A percentile compares a stretch with the other conserved stretches of the same genome.
These are phyloP conservation scores for Solanum ossicruentum DNA, from an alignment of 257 asterid genomes.

Conservation along the genomic window DNA sequence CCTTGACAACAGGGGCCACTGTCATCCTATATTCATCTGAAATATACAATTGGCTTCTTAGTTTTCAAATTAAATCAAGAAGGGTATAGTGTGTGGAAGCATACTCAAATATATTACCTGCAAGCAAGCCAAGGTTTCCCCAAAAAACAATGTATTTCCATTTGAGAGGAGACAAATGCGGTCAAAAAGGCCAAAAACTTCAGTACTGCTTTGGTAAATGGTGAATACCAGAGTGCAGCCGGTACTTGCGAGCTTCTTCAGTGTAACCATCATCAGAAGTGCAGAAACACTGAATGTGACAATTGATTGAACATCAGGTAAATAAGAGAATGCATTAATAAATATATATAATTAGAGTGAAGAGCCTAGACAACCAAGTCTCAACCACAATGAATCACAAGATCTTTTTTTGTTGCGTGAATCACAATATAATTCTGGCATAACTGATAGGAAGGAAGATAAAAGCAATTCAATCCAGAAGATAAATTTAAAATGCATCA, in stretches of 20 bases:
- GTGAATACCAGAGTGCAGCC: slow-evolving; percentile 97
- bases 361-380: neutral
- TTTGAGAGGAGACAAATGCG: slow-evolving; percentile 95
- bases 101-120: slow-evolving; percentile 49
- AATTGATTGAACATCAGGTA: slow-evolving; percentile 1
- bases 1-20: neutral
- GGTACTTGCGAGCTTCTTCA: slow-evolving; percentile 94
- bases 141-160: slow-evolving; percentile 96
- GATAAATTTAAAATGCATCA: neutral
- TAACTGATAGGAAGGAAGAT: neutral
- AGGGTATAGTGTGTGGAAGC: neutral
- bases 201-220: slow-evolving; percentile 95
- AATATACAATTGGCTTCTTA: neutral
- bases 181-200: slow-evolving; percentile 98
- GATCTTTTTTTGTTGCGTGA: neutral
- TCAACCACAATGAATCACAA: neutral
- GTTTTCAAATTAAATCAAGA: neutral
- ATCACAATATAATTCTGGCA: neutral
- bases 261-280: slow-evolving; percentile 94
- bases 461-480: neutral
- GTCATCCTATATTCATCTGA: neutral
- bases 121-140: slow-evolving; percentile 96
- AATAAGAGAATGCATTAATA: neutral
- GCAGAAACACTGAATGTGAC: slow-evolving; percentile 74
- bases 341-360: neutral